Conservation (phyloP, 495 filamentous ascomycete genomes). For the Penicillium coprophilum region DNA sequence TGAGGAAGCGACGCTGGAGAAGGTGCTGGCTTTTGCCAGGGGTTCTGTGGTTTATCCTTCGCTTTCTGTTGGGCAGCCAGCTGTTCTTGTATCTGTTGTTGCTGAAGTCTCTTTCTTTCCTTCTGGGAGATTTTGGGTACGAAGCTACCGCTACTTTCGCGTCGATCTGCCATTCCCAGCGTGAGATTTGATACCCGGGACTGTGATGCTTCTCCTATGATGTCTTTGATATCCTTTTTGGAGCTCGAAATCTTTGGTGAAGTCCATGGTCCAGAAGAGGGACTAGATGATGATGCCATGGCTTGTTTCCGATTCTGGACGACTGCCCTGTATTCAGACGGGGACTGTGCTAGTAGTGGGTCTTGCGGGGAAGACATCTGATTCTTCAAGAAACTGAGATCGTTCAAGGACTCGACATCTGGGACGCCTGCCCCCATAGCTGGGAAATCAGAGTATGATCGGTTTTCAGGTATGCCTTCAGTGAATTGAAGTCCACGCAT, state of each 20-base stretch:
- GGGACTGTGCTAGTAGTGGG: conserved; percentile 26
- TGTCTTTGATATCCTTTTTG: conserved; percentile 78
- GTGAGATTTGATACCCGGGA: conserved; percentile 67
- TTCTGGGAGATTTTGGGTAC: conserved; percentile 76
- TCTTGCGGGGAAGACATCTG: conserved; percentile 36
- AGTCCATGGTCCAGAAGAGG: conserved; percentile 57
- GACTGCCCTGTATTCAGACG: conserved; percentile 30
- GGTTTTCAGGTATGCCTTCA: conserved; percentile 16
- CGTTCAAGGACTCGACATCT: conserved; percentile 32
- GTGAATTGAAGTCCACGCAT: conserved; percentile 25
- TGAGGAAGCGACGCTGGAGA: conserved; percentile 15
- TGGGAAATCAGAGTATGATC: conserved; percentile 31
- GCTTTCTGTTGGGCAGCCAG: conserved; percentile 47
- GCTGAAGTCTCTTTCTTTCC: conserved; percentile 80
- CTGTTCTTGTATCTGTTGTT: conserved; percentile 61
- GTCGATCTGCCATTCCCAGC: conserved; percentile 58
- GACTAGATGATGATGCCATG: conserved; percentile 15
- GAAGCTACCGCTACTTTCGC: conserved; percentile 34
- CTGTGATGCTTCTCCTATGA: conserved; percentile 74
- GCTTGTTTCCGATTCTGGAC: conserved; percentile 25
- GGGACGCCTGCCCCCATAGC: conserved; percentile 31
- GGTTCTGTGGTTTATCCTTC: conserved; percentile 53
- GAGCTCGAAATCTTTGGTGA: conserved; percentile 51
- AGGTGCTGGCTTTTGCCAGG: conserved; percentile 65
- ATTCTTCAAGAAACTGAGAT: conserved; percentile 34